These are phyloP conservation scores for Nakaseomyces delphensis DNA, from an alignment of 1,139 yeast species.

Conservation along the genomic window DNA sequence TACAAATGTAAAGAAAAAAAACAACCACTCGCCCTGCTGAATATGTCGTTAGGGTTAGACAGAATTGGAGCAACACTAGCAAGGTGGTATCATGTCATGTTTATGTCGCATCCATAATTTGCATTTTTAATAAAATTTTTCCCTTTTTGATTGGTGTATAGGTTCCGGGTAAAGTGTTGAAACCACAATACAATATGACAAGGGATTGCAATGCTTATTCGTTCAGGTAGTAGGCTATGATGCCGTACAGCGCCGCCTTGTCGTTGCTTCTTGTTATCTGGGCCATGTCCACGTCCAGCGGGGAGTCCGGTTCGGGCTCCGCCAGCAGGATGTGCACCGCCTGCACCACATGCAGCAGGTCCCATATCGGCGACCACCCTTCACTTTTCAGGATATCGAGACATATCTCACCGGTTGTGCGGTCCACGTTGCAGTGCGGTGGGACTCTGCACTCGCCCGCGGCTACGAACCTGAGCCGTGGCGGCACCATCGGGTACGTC, in stretches of 20 bases:
- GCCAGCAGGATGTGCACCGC: constrained; percentile 63
- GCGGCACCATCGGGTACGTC: constrained; percentile 65
- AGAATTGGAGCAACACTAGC: too few species aligned
- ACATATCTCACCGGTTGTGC: constrained; percentile 69
- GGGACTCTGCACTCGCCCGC: constrained; percentile 34
- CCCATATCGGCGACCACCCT: constrained; percentile 87
- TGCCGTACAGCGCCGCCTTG: constrained; percentile 45
- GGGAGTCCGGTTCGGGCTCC: constrained; percentile 80
- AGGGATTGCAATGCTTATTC: not conserved
- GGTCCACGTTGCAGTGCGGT: constrained; percentile 69
- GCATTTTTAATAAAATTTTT: too few species aligned
- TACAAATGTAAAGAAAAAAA: too few species aligned
- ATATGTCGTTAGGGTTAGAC: too few species aligned
- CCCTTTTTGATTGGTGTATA: too few species aligned
- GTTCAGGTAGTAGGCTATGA: constrained; percentile 53
- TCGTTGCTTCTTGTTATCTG: constrained; percentile 58
- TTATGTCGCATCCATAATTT: too few species aligned
- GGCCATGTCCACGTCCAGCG: constrained; percentile 81
- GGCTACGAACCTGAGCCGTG: constrained; percentile 43
- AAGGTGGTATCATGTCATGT: too few species aligned
- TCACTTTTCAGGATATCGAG: constrained; percentile 61
- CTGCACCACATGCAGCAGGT: constrained; percentile 54
- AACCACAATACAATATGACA: too few species aligned
- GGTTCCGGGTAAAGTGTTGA: too few species aligned
- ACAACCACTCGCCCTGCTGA: too few species aligned